Conservation (phyloP, 108 stramenopile species). For the Cyclotella cryptica region DNA sequence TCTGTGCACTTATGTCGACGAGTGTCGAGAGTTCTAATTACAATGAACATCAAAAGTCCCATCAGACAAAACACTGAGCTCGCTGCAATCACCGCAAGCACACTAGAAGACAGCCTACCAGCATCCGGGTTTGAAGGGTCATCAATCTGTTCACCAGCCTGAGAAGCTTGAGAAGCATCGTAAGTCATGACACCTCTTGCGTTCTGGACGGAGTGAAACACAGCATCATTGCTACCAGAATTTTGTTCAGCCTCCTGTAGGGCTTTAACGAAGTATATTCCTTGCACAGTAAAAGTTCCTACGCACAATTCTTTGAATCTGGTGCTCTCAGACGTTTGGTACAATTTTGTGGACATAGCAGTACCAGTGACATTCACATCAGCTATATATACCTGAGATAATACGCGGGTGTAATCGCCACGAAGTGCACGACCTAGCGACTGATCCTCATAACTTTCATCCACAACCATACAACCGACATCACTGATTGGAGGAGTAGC, state of each 20-base stretch:
- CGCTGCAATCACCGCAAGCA: constrained; percentile 3
- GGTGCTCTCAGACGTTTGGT: constrained; percentile 10
- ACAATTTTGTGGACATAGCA: not conserved
- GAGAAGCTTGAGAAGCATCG: constrained; percentile 2
- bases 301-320: constrained; percentile 21
- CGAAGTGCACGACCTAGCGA: not conserved
- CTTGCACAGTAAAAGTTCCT: constrained; percentile 30
- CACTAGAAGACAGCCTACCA: constrained; percentile 2
- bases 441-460: constrained; percentile 11
- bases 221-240: not conserved
- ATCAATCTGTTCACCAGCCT: constrained; percentile 2
- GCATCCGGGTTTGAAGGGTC: not conserved
- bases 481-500: constrained; percentile 36
- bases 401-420: not conserved
- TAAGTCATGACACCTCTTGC: constrained; percentile 20
- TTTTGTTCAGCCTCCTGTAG: constrained; percentile 21
- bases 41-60: constrained; percentile 5
- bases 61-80: constrained; percentile 6
- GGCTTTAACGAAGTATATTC: constrained; percentile 14
- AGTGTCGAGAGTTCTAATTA: not conserved
- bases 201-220: constrained; percentile 13
- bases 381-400: not conserved
- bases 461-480: constrained; percentile 23
- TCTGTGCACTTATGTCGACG: not conserved
- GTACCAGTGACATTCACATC: constrained; percentile 22